These are phyloP conservation scores for Scutellaria baicalensis DNA, from an alignment of 257 asterid genomes.

Conservation along the genomic window DNA sequence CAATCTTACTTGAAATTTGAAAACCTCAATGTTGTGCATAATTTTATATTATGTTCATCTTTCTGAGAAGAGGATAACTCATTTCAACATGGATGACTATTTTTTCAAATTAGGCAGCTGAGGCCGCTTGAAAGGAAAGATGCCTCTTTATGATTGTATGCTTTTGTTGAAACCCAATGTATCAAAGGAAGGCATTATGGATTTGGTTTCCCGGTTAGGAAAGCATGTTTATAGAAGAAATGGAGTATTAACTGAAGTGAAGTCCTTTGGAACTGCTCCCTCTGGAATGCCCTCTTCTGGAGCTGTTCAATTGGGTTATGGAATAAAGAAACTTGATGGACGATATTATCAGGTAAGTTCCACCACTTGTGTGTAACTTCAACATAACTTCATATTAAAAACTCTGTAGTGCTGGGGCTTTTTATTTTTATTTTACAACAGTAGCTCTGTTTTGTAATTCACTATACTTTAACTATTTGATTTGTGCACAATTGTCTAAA, in stretches of 20 bases:
- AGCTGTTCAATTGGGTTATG: constrained; percentile 68
- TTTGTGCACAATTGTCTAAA: neutral
- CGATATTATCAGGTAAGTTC: constrained; percentile 58
- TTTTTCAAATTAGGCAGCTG: neutral
- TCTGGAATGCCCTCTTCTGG: neutral
- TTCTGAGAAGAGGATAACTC: neutral
- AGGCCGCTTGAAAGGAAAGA: constrained; percentile 21
- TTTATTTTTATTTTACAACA: too few relatives aligned
- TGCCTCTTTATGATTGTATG: constrained; percentile 96
- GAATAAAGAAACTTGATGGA: constrained; percentile 86
- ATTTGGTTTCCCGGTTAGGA: constrained; percentile 52
- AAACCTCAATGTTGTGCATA: neutral
- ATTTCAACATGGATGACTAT: neutral
- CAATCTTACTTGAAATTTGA: neutral
- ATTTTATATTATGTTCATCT: neutral
- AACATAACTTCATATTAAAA: neutral
- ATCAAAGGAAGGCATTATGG: constrained; percentile 29
- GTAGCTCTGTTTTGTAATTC: neutral
- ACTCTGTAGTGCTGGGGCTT: too few relatives aligned
- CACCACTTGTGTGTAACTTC: neutral
- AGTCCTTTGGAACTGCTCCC: constrained; percentile 24
- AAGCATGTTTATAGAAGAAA: constrained; percentile 63
- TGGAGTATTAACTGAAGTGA: constrained; percentile 64
- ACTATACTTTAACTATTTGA: neutral
- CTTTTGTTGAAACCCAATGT: constrained; percentile 70